phyloP scores from a whole-genome alignment of 345 rosid species.

The Camelina laxa region DNA sequence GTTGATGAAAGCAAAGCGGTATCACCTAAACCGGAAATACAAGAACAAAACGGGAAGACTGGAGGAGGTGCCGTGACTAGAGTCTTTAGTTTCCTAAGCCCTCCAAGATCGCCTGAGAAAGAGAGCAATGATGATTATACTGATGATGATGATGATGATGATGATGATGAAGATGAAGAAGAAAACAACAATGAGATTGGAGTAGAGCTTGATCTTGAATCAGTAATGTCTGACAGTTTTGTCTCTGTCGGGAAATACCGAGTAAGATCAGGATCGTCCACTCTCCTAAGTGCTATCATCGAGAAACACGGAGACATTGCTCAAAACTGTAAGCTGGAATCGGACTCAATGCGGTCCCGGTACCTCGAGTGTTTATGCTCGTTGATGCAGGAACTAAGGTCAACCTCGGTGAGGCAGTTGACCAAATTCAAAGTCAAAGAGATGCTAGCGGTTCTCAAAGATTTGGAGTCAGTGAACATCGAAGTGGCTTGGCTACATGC shows the following conservation, averaged over 20 bases:
- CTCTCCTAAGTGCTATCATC: conserved; percentile 57
- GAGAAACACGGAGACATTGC: conserved; percentile 82
- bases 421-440: conserved; percentile 71
- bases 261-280: conserved; percentile 57
- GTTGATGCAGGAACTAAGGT: conserved; percentile 72
- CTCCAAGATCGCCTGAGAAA: conserved; percentile 17
- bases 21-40: conserved; percentile 28
- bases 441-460: conserved; percentile 72
- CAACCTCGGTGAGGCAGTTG: conserved; percentile 57
- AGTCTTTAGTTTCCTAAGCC: conserved; percentile 25
- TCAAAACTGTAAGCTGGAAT: conserved; percentile 65
- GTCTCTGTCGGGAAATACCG: conserved; percentile 75
- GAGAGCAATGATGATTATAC: conserved; percentile 36
- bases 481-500: conserved; percentile 64
- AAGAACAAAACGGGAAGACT: conserved; percentile 28
- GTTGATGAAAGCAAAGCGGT: conserved; percentile 24
- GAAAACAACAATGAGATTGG: conserved; percentile 32
- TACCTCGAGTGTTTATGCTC: conserved; percentile 79
- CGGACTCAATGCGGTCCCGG: conserved; percentile 68
- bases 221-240: conserved; percentile 66
- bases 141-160: conserved; percentile 46
- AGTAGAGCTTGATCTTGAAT: conserved; percentile 51
- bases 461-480: conserved; percentile 73
- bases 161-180: conserved; percentile 47
- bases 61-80: conserved; percentile 5